Base-by-base conservation (phyloP, 1,284 basidiomycete genomes). In the Acaromyces ingoldii region DNA sequence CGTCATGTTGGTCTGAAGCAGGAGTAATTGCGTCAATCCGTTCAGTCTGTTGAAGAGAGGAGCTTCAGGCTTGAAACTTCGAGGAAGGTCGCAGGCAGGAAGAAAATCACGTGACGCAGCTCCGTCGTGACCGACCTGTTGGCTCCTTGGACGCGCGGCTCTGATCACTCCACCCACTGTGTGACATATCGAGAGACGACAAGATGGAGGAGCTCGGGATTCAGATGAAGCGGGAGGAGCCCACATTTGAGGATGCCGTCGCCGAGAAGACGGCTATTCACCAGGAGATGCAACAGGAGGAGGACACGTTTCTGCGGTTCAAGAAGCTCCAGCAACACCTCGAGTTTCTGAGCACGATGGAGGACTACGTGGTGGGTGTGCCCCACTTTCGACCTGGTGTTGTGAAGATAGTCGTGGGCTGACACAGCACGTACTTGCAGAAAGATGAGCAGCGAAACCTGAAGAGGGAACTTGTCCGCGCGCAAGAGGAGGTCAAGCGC, bases 381-480 rank as follows among this genome's bases (percentile, higher is more conserved):
- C 15, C 19, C 9, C 19, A 15, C 36, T 7, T n/a, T 37, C 9
- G 36, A 37, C 9, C 13, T 37, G 13, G 6, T 21, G 15, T n/a
- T n/a, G n/a, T n/a, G n/a, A n/a, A n/a, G n/a, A n/a, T n/a, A n/a
- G n/a, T n/a, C n/a, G n/a, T n/a, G n/a, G n/a, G n/a, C 36, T 37
- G 36, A 21, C 6, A 30, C 29, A 13, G 6, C 7, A 30, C 29
- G 29, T 6, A 7, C 36, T n/a, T 22, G 7, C 47, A 56, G 78
- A 96, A 98, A 75, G 95, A 99, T 69, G 95, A 99, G 77, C 93
- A 97, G 73, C 88, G 89, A 24, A 98, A 97, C 76, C 83, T 99
- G 55, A 95, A 97, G 77, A 86, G 93, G 54, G 95, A 99, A 78
- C 86, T 98, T 54, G 88, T 98, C 62, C 88, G 95, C 56, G 95